phyloP scores from a whole-genome alignment of 108 stramenopile genomes.

The Thalassiosira profunda region DNA sequence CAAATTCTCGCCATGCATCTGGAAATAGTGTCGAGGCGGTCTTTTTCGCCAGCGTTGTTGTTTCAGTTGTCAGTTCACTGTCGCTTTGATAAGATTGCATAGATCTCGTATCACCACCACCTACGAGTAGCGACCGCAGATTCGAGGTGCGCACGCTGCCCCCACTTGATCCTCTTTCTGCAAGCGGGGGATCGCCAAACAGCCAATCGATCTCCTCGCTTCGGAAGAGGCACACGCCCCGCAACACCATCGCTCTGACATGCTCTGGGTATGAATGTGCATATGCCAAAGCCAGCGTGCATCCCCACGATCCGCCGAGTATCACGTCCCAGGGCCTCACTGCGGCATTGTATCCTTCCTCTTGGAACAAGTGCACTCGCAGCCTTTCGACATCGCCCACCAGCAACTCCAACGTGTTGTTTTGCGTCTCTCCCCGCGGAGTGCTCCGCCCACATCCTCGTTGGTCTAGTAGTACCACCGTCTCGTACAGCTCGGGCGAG shows the following conservation, averaged over 20 bases:
- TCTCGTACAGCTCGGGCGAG: slow-evolving; percentile 67
- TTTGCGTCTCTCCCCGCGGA: slow-evolving; percentile 47
- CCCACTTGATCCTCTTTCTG: background rate
- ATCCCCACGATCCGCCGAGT: slow-evolving; percentile 93
- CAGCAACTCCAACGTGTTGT: slow-evolving; percentile 57
- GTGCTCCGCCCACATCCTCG: slow-evolving; percentile 77
- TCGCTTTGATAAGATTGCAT: too few species aligned
- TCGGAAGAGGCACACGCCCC: slow-evolving; percentile 85
- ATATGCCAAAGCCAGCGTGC: slow-evolving; percentile 88
- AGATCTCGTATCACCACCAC: too few species aligned
- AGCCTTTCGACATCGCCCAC: slow-evolving; percentile 84
- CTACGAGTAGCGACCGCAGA: slow-evolving; percentile 17
- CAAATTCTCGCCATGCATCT: slow-evolving; percentile 55
- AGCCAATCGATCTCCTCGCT: slow-evolving; percentile 83
- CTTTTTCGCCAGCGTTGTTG: background rate
- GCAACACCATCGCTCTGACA: slow-evolving; percentile 68
- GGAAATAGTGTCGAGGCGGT: slow-evolving; percentile 25
- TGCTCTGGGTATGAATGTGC: slow-evolving; percentile 64
- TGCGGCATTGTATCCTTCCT: background rate
- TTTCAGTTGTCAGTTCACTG: too few species aligned
- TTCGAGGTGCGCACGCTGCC: slow-evolving; percentile 10
- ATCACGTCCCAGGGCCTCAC: slow-evolving; percentile 72
- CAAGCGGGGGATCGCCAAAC: slow-evolving; percentile 49
- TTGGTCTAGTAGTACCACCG: slow-evolving; percentile 85
- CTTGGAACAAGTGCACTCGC: slow-evolving; percentile 44